Percentiles rank a stretch among this genome's conserved stretches.
Evolutionary conservation across 139 green algal genomes (phyloP).

Genomic region (Spirogloea muscicola): DNA sequence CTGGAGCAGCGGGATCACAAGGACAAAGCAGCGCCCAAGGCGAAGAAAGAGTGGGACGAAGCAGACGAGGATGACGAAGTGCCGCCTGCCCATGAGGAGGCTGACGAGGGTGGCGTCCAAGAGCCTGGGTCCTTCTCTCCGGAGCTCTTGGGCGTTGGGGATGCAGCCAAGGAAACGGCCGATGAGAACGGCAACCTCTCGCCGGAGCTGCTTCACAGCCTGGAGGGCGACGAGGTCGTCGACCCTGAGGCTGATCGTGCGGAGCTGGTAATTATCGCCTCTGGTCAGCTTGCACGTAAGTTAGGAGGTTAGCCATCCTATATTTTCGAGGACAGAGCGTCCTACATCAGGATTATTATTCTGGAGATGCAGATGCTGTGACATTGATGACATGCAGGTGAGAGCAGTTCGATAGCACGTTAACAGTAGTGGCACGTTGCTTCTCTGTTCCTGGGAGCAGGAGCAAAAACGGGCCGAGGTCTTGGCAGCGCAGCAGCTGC

Average conservation of each 20-base stretch:
- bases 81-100: background rate
- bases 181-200: slow-evolving; percentile 31
- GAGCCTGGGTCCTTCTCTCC: slow-evolving; percentile 40
- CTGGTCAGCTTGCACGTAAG: no score
- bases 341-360: no score
- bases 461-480: slow-evolving; percentile 12
- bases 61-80: slow-evolving; percentile 17
- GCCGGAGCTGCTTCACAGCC: slow-evolving; percentile 8
- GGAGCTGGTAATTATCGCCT: no score
- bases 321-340: no score
- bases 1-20: background rate
- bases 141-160: slow-evolving; percentile 41
- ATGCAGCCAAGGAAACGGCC: slow-evolving; percentile 39
- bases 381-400: no score
- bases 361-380: no score
- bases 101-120: slow-evolving; percentile 4
- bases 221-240: slow-evolving; percentile 20
- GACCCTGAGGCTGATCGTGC: slow-evolving; percentile 48
- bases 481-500: slow-evolving; percentile 6
- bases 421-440: no score
- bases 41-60: background rate
- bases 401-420: no score
- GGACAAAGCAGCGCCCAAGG: background rate
- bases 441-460: slow-evolving; percentile 1
- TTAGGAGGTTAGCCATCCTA: no score